Base-by-base conservation (phyloP, 2,329 filamentous ascomycete species). In the Apiospora aurea region DNA sequence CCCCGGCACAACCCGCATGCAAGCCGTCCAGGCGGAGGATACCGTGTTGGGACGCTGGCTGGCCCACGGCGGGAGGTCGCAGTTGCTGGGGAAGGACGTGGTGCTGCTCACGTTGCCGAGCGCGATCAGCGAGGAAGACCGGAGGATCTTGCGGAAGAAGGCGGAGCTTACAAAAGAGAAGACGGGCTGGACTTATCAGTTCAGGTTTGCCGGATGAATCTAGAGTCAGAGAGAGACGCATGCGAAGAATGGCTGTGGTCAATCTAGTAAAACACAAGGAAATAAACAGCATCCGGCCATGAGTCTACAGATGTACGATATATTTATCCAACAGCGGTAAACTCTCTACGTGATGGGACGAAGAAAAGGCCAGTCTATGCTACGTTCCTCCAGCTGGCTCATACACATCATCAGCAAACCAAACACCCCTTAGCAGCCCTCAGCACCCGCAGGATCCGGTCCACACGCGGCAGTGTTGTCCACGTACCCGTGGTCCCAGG, bases 401-500 rank as follows among this genome's bases (percentile, higher is more conserved):
- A 11, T 41, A 41, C 38, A 11, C 38, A 41, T 41, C 26, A 3
- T 29, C 44, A 46, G 14, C 44, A 14, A 18, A 18, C 26, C 26
- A 34, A 29, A 57, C 34, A n/a, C 29, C 57, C 4, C 34, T 71
- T 34, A 67, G 69, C 69, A 71, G 41, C 69, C 69, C 57, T 18
- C 21, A 49, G 69, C 69, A 61, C 69, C 69, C 8, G 69, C 69
- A n/a, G 71, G 71, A 41, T 73, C 70, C 41, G 71, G 38, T 7
- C 71, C 67, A 71, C 76, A 77, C 4, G 71, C 71, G 1, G 69
- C 18, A 10, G 13, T 14, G n/a, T 61, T 64, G 1, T 71, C 73
- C 70, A 74, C 76, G 21, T 76, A 76, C 2, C 71, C 74, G 47
- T 70, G 69, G 43, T 72, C 67, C 49, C 72, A 76, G 43, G 70